phyloP scores from a whole-genome alignment of 2,329 filamentous ascomycete genomes.

The Periglandula ipomoeae region DNA sequence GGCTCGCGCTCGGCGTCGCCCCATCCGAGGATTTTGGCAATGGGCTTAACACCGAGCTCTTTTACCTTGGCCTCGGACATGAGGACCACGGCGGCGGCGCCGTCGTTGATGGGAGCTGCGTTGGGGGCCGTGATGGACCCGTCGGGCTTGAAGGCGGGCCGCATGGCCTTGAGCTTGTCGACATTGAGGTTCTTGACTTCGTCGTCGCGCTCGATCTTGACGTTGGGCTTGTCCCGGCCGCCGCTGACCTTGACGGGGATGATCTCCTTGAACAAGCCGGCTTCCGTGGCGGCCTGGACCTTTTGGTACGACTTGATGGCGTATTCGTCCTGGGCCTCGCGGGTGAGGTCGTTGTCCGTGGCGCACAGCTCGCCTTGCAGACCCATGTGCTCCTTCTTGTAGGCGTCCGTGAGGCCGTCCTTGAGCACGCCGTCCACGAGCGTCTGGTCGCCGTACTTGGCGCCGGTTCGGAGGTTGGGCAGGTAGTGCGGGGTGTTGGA shows the following conservation, averaged over 20 bases:
- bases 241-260: conserved; percentile 80
- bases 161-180: conserved; percentile 76
- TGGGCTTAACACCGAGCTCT: conserved; percentile 79
- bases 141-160: conserved; percentile 70
- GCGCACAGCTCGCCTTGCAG: conserved; percentile 88
- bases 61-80: conserved; percentile 92
- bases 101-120: conserved; percentile 92
- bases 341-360: conserved; percentile 67
- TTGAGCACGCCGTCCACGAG: conserved; percentile 87
- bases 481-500: conserved; percentile 97
- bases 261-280: conserved; percentile 82
- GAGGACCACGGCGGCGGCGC: conserved; percentile 83
- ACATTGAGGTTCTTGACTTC: conserved; percentile 91
- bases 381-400: conserved; percentile 96
- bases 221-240: conserved; percentile 79
- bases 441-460: conserved; percentile 88
- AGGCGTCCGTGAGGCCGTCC: conserved; percentile 90
- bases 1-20: conserved; percentile 87
- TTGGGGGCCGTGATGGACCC: conserved; percentile 95
- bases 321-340: conserved; percentile 89
- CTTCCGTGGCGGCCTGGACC: conserved; percentile 76
- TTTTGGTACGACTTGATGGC: conserved; percentile 93
- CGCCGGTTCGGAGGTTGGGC: conserved; percentile 72
- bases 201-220: conserved; percentile 77
- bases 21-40: conserved; percentile 97